These are phyloP conservation scores for Coemansia sp. DNA, from an alignment of 371 early-diverging fungal genomes.

Conservation along the genomic window DNA sequence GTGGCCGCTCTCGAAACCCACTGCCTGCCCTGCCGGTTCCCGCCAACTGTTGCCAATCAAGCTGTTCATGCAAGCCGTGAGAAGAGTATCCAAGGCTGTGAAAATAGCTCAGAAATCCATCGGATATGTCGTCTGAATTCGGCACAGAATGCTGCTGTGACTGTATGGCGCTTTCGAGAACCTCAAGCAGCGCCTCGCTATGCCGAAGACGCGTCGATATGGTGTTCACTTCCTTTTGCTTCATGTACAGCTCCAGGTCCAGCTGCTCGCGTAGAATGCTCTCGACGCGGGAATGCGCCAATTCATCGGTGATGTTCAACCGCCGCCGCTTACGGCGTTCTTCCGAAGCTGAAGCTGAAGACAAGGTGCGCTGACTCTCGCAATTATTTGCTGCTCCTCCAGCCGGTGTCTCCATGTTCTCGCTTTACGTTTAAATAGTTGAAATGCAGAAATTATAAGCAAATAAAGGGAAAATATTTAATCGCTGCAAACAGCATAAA, in stretches of 20 bases:
- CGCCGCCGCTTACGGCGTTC: constrained; percentile 10
- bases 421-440: background rate
- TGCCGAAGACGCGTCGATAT: constrained; percentile 31
- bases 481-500: too few relatives aligned
- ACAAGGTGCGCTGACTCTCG: background rate
- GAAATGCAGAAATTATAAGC: background rate
- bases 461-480: too few relatives aligned
- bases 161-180: constrained; percentile 30
- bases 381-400: background rate
- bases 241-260: constrained; percentile 48
- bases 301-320: constrained; percentile 8
- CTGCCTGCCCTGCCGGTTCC: background rate
- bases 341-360: background rate
- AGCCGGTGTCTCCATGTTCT: background rate
- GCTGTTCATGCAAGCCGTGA: too few relatives aligned
- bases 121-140: constrained; percentile 9
- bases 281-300: constrained; percentile 28
- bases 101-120: constrained; percentile 18
- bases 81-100: background rate
- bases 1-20: constrained; percentile 13
- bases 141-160: constrained; percentile 6
- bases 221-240: constrained; percentile 46
- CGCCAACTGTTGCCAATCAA: background rate
- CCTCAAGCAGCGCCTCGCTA: constrained; percentile 29
- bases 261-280: constrained; percentile 48